These are phyloP conservation scores for Peniophora sp. DNA, from an alignment of 1,284 basidiomycete genomes.

Conservation along the genomic window DNA sequence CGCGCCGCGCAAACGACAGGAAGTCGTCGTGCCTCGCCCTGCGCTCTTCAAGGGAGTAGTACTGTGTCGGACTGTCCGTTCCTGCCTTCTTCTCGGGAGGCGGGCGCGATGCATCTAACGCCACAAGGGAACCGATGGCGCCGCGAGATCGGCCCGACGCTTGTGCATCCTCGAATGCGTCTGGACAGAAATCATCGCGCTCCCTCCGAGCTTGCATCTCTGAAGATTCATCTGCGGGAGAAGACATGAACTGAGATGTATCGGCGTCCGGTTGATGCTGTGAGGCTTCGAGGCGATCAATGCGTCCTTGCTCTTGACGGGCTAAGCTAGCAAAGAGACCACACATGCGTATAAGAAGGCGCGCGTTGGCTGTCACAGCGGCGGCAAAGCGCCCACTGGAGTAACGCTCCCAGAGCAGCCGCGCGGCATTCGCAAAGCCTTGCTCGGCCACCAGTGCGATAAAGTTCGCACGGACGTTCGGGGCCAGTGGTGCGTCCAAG, in stretches of 20 bases:
- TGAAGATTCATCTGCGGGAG: neutral
- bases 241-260: neutral
- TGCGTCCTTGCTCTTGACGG: conserved; percentile 13
- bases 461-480: conserved; percentile 36
- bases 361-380: conserved; percentile 35
- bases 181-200: conserved; percentile 3
- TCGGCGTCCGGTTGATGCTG: neutral
- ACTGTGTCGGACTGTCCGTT: neutral
- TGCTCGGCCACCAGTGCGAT: conserved; percentile 35
- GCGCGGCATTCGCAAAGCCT: conserved; percentile 39
- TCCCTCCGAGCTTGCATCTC: conserved; percentile 1
- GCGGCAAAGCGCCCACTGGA: conserved; percentile 31
- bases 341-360: conserved; percentile 46
- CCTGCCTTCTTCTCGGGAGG: conserved; percentile 4
- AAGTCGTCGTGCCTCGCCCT: conserved; percentile 22
- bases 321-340: conserved; percentile 38
- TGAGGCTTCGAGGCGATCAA: neutral
- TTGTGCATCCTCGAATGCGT: neutral
- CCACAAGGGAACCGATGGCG: neutral
- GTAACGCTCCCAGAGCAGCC: conserved; percentile 50
- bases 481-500: conserved; percentile 29
- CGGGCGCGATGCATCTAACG: neutral
- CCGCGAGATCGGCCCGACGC: too few relatives aligned
- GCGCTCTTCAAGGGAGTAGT: neutral
- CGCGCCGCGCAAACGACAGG: conserved; percentile 32